These are phyloP conservation scores for Rhizopogon vesiculosus DNA, from an alignment of 768 basidiomycete species.

Conservation along the genomic window DNA sequence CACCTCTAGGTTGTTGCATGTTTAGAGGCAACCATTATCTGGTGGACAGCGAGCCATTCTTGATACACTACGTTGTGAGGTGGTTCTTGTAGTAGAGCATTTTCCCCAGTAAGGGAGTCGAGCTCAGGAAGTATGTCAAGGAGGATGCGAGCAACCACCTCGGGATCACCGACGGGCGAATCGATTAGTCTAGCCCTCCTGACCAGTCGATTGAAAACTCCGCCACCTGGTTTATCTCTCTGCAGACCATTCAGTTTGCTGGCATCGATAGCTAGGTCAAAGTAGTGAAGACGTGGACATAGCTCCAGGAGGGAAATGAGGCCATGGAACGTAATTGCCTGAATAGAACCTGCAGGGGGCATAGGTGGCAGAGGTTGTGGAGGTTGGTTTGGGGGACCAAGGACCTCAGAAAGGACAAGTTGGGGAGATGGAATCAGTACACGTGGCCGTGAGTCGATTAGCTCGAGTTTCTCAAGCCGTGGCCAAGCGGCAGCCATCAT, in stretches of 20 bases:
- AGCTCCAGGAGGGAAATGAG: background rate
- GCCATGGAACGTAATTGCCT: background rate
- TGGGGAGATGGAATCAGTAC: too few species aligned
- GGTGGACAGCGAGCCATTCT: background rate
- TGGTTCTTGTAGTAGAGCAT: background rate
- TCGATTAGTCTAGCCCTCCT: background rate
- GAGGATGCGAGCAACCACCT: background rate
- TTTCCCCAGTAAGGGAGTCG: background rate
- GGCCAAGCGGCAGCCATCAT: background rate
- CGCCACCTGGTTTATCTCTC: background rate
- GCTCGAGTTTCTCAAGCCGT: background rate
- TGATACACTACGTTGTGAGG: background rate
- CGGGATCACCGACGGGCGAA: background rate
- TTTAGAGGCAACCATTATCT: background rate
- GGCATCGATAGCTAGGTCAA: background rate
- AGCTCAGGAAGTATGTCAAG: conserved; percentile 2
- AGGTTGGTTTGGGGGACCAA: background rate
- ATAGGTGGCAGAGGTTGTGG: background rate
- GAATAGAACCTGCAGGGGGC: background rate
- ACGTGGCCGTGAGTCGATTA: background rate
- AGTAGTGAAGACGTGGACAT: conserved; percentile 2
- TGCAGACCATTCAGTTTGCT: background rate
- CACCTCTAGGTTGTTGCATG: too few species aligned
- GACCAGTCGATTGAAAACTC: conserved; percentile 1
- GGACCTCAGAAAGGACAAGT: too few species aligned